These are phyloP conservation scores for Platanus orientalis DNA, from an alignment of 164 flowering plant genomes.

Conservation along the genomic window DNA sequence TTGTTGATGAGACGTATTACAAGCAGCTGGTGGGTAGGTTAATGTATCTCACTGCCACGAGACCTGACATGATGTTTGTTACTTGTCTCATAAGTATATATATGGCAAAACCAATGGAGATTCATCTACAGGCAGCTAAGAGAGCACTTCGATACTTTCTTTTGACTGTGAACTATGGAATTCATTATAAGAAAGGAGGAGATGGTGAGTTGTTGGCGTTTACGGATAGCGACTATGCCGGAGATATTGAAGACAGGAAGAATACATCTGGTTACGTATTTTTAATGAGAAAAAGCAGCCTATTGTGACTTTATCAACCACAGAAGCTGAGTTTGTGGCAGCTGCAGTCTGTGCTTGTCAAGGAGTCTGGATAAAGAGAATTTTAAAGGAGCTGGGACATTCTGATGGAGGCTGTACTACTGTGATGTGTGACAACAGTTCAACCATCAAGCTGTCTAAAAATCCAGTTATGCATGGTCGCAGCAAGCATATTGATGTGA, in stretches of 20 bases:
- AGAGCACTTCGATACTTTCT: too few relatives aligned
- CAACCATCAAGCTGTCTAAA: constrained; percentile 4
- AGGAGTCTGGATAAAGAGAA: neutral
- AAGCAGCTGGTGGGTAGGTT: too few relatives aligned
- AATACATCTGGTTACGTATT: neutral
- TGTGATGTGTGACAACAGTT: constrained; percentile 1
- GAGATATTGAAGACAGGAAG: neutral
- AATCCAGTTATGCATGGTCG: constrained; percentile 6
- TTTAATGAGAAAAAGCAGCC: neutral
- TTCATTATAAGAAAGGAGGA: neutral
- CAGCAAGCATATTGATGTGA: too few relatives aligned
- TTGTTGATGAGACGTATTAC: too few relatives aligned
- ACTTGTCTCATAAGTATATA: neutral
- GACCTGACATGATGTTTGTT: constrained; percentile 1
- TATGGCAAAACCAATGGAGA: neutral
- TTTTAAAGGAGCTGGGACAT: neutral
- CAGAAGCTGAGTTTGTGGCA: too few relatives aligned
- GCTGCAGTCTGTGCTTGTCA: constrained; percentile 8
- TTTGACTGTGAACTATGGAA: too few relatives aligned
- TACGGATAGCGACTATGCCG: neutral
- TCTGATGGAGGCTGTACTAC: neutral
- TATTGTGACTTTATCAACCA: too few relatives aligned
- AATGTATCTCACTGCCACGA: neutral
- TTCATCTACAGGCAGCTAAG: too few relatives aligned
- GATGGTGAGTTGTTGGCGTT: neutral